Evolutionary conservation across 352 stramenopile species (phyloP).

Genomic region (Globisporangium nunn): DNA sequence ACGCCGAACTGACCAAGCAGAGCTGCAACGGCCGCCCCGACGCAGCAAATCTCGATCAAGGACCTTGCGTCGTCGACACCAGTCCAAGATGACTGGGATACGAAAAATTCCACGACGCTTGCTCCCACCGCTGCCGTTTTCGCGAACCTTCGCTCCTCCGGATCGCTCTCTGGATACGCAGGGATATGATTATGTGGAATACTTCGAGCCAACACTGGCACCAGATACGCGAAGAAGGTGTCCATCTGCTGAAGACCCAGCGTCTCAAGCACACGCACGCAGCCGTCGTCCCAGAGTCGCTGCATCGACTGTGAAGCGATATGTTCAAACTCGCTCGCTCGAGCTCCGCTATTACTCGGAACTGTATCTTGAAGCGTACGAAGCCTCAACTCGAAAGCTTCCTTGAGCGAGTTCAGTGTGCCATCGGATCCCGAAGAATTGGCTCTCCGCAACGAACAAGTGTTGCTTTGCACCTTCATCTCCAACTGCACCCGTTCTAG

Average conservation of each 20-base stretch:
- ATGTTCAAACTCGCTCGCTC: not conserved
- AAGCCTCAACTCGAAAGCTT: not conserved
- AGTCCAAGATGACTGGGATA: constrained; percentile 6
- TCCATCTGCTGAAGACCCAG: constrained; percentile 3
- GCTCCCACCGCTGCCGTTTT: not conserved
- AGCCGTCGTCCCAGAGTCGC: constrained; percentile 5
- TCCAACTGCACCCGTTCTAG: constrained; percentile 5
- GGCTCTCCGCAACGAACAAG: not conserved
- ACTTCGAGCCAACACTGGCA: constrained; percentile 1
- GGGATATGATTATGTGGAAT: not conserved
- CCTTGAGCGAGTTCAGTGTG: constrained; percentile 1
- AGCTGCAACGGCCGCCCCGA: constrained; percentile 4
- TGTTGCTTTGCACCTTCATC: not conserved
- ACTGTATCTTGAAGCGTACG: not conserved
- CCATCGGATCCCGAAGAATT: not conserved
- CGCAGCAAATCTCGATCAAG: constrained; percentile 2
- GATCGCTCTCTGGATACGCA: not conserved
- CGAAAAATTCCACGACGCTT: not conserved
- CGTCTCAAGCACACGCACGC: constrained; percentile 4
- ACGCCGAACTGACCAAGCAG: constrained; percentile 2
- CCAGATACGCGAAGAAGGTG: constrained; percentile 10
- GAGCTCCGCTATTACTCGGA: not conserved
- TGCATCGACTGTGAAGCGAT: not conserved
- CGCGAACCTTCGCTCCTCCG: not conserved
- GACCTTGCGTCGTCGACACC: constrained; percentile 1